Evolutionary conservation across 2,329 filamentous ascomycete species (phyloP).

Genomic region (Zelopaecilomyces penicillatus): DNA sequence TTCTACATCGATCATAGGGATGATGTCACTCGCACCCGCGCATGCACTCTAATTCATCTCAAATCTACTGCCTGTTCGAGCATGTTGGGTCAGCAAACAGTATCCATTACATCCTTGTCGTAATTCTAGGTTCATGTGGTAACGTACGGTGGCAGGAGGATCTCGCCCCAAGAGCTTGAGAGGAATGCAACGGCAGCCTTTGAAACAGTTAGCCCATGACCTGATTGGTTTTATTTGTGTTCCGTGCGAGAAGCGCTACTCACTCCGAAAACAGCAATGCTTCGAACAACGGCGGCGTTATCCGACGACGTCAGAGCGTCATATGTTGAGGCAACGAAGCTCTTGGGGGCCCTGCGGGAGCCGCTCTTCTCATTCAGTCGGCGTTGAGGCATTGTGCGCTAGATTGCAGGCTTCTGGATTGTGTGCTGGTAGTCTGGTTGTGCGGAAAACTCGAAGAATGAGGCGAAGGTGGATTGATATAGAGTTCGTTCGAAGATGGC

Average conservation of each 20-base stretch:
- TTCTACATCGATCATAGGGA: neutral
- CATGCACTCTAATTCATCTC: too few species aligned
- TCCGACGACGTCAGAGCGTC: slow-evolving; percentile 56
- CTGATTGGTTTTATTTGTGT: neutral
- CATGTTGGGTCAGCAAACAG: slow-evolving; percentile 7
- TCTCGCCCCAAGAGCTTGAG: slow-evolving; percentile 58
- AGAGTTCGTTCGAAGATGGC: slow-evolving; percentile 6
- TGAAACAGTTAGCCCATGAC: slow-evolving; percentile 3
- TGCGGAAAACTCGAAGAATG: neutral
- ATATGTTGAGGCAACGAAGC: slow-evolving; percentile 52
- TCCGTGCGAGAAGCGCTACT: slow-evolving; percentile 21
- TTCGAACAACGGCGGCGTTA: slow-evolving; percentile 60
- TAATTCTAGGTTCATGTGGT: neutral
- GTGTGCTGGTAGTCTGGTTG: neutral
- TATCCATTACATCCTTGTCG: neutral
- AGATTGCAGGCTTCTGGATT: neutral
- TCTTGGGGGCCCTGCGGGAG: slow-evolving; percentile 33
- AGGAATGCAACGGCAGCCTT: slow-evolving; percentile 60
- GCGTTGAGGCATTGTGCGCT: slow-evolving; percentile 53
- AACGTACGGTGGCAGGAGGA: slow-evolving; percentile 56
- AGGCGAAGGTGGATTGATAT: neutral
- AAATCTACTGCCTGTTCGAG: slow-evolving; percentile 17
- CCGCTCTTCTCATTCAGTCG: slow-evolving; percentile 44
- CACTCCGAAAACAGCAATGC: slow-evolving; percentile 61
- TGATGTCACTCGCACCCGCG: neutral